These are phyloP conservation scores for Candida montana DNA, from an alignment of 805 yeast genomes.

Conservation along the genomic window DNA sequence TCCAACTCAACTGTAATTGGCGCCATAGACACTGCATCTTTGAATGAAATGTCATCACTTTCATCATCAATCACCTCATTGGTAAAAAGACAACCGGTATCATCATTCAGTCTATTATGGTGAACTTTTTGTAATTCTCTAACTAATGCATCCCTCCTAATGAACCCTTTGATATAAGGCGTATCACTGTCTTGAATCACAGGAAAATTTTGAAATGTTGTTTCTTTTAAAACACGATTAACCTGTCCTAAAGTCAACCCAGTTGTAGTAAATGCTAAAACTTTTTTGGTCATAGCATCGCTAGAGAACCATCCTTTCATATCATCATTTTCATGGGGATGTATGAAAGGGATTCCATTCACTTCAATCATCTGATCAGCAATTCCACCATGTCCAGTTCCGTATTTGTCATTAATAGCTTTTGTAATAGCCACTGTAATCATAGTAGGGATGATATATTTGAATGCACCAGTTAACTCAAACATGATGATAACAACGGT, in stretches of 20 bases:
- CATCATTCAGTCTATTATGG: conserved; percentile 16
- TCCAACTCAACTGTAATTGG: conserved; percentile 55
- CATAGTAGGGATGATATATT: conserved; percentile 93
- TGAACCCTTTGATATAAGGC: conserved; percentile 41
- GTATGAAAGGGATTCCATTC: conserved; percentile 83
- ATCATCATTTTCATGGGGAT: conserved; percentile 59
- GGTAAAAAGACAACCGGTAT: neutral
- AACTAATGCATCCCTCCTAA: conserved; percentile 38
- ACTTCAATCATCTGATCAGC: conserved; percentile 92
- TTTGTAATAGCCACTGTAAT: conserved; percentile 88
- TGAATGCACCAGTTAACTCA: conserved; percentile 91
- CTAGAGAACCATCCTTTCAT: conserved; percentile 43
- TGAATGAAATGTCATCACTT: conserved; percentile 16
- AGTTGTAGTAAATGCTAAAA: conserved; percentile 34
- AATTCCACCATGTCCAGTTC: conserved; percentile 65
- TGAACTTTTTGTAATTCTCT: conserved; percentile 27
- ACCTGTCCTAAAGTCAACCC: conserved; percentile 32
- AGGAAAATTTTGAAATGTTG: conserved; percentile 47
- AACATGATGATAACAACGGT: conserved; percentile 95
- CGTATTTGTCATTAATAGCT: conserved; percentile 69
- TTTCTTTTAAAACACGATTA: conserved; percentile 28
- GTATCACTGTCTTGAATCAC: conserved; percentile 36
- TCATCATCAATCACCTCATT: conserved; percentile 12
- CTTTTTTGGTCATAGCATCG: conserved; percentile 57
- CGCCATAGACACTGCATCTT: conserved; percentile 40